phyloP scores from a whole-genome alignment of 2,329 filamentous ascomycete species.

The Conoideocrella luteorostrata region DNA sequence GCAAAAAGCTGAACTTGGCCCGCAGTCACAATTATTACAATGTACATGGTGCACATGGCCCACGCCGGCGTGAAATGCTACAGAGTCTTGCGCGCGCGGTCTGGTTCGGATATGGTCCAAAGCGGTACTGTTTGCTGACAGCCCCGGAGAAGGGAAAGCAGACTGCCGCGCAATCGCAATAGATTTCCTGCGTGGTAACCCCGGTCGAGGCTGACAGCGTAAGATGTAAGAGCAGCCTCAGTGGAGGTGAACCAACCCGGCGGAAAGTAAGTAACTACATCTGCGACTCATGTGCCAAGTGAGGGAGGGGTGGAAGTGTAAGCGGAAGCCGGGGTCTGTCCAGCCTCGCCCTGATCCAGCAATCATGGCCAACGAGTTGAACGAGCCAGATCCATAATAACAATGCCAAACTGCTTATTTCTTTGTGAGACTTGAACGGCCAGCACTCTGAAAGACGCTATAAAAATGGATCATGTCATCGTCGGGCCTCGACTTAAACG shows the following conservation, averaged over 20 bases:
- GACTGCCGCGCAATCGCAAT: background rate
- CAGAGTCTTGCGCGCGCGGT: conserved; percentile 8
- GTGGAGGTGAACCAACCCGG: conserved; percentile 10
- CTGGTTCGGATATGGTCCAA: conserved; percentile 7
- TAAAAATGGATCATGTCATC: too few species aligned
- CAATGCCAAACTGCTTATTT: too few species aligned
- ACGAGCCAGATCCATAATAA: too few species aligned
- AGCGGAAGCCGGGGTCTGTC: background rate
- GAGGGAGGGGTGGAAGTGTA: conserved; percentile 3
- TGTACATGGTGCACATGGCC: background rate
- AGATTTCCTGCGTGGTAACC: conserved; percentile 5
- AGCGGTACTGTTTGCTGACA: conserved; percentile 8
- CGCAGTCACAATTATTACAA: conserved; percentile 4
- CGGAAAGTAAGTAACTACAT: conserved; percentile 6
- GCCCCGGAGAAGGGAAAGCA: background rate
- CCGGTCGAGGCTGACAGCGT: conserved; percentile 10
- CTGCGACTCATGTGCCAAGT: conserved; percentile 3
- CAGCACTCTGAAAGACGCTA: too few species aligned
- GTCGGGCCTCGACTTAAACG: too few species aligned
- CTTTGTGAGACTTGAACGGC: too few species aligned
- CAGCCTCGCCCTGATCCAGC: conserved; percentile 2
- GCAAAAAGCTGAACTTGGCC: conserved; percentile 9
- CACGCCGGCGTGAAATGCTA: conserved; percentile 8
- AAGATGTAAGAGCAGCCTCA: conserved; percentile 9
- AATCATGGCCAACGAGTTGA: background rate